Conservation (phyloP, 192 early-diverging fungal species). For the Podila epigama region DNA sequence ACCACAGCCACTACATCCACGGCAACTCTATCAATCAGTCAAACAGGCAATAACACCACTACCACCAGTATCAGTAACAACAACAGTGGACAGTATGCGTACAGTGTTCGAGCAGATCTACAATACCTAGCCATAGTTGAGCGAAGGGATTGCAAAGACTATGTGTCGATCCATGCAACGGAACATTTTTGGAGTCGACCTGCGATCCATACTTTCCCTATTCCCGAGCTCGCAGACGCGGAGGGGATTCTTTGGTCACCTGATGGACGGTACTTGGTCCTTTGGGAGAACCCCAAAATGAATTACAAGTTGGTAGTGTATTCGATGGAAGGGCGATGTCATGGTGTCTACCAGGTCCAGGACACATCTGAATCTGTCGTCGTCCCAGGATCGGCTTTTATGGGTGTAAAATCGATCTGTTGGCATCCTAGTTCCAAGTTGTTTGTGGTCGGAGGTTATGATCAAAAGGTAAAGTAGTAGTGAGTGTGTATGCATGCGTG, state of each 20-base stretch:
- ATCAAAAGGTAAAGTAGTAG: constrained; percentile 75
- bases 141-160: constrained; percentile 33
- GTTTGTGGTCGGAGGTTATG: constrained; percentile 86
- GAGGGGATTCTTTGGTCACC: constrained; percentile 87
- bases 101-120: constrained; percentile 25
- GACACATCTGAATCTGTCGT: background rate
- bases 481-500: background rate
- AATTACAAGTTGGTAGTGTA: constrained; percentile 54
- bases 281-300: constrained; percentile 74
- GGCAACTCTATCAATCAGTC: constrained; percentile 2
- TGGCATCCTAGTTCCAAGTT: constrained; percentile 84
- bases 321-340: constrained; percentile 30
- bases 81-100: constrained; percentile 9
- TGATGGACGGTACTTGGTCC: constrained; percentile 78
- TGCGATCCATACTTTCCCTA: constrained; percentile 24
- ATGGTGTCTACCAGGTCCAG: constrained; percentile 11
- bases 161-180: constrained; percentile 34
- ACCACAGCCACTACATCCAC: constrained; percentile 33
- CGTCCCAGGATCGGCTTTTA: background rate
- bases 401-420: constrained; percentile 77
- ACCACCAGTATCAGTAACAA: background rate
- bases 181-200: constrained; percentile 32
- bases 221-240: constrained; percentile 63
- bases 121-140: constrained; percentile 42
- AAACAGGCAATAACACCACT: no score